Conservation (phyloP, 73 alveolate species). For the Tetrahymena elliotti region DNA sequence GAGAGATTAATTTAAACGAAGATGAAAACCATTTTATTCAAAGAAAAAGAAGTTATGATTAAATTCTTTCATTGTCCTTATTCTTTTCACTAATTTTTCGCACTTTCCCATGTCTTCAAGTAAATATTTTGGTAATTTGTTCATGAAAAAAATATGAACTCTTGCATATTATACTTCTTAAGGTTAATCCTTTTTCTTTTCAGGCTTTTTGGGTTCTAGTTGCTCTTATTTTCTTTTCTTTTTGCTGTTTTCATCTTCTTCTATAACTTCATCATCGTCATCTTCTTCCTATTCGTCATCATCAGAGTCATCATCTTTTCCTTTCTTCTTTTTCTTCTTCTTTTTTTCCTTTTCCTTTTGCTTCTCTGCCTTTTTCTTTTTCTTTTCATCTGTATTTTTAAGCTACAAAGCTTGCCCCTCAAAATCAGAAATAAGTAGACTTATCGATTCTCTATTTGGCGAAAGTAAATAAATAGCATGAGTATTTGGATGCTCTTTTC, state of each 20-base stretch:
- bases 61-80: neutral
- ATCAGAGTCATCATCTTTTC: neutral
- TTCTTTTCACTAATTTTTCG: neutral
- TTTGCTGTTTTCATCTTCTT: neutral
- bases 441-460: constrained; percentile 10
- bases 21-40: neutral
- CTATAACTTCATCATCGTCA: neutral
- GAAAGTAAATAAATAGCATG: constrained; percentile 35
- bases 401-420: neutral
- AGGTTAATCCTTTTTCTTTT: neutral
- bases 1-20: neutral
- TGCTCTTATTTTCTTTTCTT: neutral
- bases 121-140: neutral
- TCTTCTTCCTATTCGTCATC: neutral
- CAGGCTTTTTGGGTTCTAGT: neutral
- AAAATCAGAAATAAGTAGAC: neutral
- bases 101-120: neutral
- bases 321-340: neutral
- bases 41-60: neutral
- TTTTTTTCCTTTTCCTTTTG: neutral
- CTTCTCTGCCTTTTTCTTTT: neutral
- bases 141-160: neutral
- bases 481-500: constrained; percentile 31
- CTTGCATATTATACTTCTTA: neutral
- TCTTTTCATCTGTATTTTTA: neutral